Conservation (phyloP, 352 stramenopile species). For the Pythium aristosporum region DNA sequence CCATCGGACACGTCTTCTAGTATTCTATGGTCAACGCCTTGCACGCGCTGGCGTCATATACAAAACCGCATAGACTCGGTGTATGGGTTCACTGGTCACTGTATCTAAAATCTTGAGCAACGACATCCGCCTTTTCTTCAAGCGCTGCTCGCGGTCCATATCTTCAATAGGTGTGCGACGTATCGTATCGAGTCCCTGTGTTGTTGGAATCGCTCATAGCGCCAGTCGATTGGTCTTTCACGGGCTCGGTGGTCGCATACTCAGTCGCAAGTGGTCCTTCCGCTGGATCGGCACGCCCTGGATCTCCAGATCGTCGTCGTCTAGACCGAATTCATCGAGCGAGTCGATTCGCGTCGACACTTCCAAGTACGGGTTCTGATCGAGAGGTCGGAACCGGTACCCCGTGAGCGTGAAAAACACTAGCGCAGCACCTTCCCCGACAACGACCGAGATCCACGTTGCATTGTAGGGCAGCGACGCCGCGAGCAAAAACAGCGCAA, state of each 20-base stretch:
- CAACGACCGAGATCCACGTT: conserved; percentile 64
- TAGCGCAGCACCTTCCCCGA: conserved; percentile 80
- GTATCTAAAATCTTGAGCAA: background rate
- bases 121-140: background rate
- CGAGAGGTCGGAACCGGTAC: conserved; percentile 89
- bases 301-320: conserved; percentile 51
- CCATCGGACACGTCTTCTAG: too few species aligned
- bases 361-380: conserved; percentile 92
- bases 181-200: background rate
- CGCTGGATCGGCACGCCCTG: conserved; percentile 32
- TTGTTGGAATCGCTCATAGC: background rate
- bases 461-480: conserved; percentile 91
- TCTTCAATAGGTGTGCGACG: background rate
- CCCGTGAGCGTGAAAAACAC: conserved; percentile 93
- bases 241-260: conserved; percentile 23
- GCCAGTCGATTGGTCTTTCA: conserved; percentile 13
- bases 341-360: conserved; percentile 72
- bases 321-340: conserved; percentile 71
- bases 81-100: background rate
- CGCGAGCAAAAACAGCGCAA: conserved; percentile 93
- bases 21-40: too few species aligned
- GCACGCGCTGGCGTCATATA: too few species aligned
- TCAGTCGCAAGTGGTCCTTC: conserved; percentile 33
- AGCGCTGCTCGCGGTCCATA: background rate
- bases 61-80: too few species aligned